Percentiles rank a stretch among this genome's conserved stretches.
Evolutionary conservation across 2,329 filamentous ascomycete species (phyloP).

Genomic region (Colletotrichum echinochloae): DNA sequence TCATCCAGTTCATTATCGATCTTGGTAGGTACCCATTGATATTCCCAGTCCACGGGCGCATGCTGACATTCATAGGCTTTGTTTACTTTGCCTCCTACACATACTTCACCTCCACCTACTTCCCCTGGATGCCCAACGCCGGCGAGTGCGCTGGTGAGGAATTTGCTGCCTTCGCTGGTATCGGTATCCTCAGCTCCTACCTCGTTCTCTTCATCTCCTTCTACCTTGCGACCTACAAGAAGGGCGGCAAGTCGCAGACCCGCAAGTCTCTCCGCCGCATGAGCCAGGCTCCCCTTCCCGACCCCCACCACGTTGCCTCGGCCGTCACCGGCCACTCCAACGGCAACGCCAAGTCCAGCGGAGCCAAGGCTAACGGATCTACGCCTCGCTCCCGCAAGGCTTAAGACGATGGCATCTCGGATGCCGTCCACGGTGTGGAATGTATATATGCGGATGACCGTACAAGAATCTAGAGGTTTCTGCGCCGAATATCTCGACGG

Average conservation of each 20-base stretch:
- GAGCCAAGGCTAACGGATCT: constrained; percentile 68
- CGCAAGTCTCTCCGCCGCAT: constrained; percentile 80
- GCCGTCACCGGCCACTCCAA: constrained; percentile 63
- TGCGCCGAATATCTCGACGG: constrained; percentile 22
- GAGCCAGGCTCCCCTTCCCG: constrained; percentile 77
- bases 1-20: constrained; percentile 96
- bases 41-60: neutral
- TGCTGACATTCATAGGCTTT: constrained; percentile 72
- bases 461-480: constrained; percentile 10
- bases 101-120: constrained; percentile 95
- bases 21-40: constrained; percentile 73
- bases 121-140: constrained; percentile 82
- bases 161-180: constrained; percentile 93
- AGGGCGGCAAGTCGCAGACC: constrained; percentile 81
- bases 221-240: constrained; percentile 97
- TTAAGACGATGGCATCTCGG: constrained; percentile 51
- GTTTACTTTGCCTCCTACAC: constrained; percentile 99
- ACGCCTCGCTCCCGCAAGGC: constrained; percentile 79
- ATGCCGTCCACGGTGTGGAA: constrained; percentile 31
- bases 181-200: constrained; percentile 93
- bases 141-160: constrained; percentile 95
- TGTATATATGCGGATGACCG: constrained; percentile 37
- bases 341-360: constrained; percentile 65
- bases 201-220: constrained; percentile 98
- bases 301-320: constrained; percentile 78